Evolutionary conservation across 179 eudicot species (phyloP).

Genomic region (Sideroxylon spinosum): DNA sequence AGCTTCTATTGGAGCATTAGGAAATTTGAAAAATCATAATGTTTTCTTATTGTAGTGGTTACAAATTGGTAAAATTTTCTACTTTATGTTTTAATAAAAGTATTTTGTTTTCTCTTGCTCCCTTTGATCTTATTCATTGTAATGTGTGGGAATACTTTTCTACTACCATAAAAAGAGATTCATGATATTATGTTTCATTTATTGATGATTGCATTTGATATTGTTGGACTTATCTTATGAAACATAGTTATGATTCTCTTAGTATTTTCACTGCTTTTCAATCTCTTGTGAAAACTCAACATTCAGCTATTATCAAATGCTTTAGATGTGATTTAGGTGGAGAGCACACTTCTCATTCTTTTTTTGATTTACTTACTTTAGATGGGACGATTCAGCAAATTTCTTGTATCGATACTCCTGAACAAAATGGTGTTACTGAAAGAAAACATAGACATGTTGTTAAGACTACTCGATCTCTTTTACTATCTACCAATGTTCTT

Average conservation of each 20-base stretch:
- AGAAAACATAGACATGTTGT: neutral
- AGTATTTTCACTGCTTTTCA: neutral
- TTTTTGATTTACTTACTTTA: neutral
- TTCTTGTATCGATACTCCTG: neutral
- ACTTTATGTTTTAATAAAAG: neutral
- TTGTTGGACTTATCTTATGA: conserved; percentile 4
- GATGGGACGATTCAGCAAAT: neutral
- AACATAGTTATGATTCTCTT: neutral
- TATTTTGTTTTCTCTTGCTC: neutral
- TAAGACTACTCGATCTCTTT: no score
- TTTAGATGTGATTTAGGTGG: conserved; percentile 7
- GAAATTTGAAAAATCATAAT: no score
- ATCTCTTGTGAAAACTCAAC: neutral
- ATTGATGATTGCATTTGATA: conserved; percentile 5
- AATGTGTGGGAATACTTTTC: conserved; percentile 6
- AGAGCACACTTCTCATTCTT: neutral
- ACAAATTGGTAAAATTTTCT: neutral
- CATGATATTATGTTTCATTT: conserved; percentile 8
- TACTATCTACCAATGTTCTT: no score
- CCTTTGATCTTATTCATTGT: conserved; percentile 12
- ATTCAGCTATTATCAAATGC: neutral
- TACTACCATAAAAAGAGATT: neutral
- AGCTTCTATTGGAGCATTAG: neutral
- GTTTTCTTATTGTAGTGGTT: neutral
- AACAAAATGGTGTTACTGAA: neutral